A percentile compares a stretch with the other conserved stretches of the same genome.
Conservation (phyloP, 2,329 filamentous ascomycete genomes). For the Plectosphaerella plurivora region DNA sequence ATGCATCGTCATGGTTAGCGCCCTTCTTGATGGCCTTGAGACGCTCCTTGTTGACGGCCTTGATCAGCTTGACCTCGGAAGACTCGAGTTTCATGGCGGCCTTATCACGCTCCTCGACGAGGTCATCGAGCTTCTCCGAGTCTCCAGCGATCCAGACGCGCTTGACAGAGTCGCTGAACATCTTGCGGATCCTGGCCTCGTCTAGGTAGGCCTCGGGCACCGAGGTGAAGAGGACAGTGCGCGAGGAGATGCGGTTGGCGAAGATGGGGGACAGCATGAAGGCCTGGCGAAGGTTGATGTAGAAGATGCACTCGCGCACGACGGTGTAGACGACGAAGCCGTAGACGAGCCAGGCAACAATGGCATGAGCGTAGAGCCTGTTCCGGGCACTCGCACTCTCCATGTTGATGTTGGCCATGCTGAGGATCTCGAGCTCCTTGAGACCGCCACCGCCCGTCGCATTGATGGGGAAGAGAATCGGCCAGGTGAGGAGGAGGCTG, state of each 20-base stretch:
- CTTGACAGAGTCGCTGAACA: constrained; percentile 79
- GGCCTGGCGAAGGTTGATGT: constrained; percentile 87
- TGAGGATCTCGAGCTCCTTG: constrained; percentile 69
- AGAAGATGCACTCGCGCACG: constrained; percentile 83
- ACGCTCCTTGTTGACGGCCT: constrained; percentile 68
- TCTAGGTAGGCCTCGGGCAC: constrained; percentile 77
- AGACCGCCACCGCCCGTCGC: constrained; percentile 68
- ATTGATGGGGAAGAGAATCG: constrained; percentile 81
- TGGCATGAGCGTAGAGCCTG: constrained; percentile 77
- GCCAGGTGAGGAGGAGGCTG: constrained; percentile 81
- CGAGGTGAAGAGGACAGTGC: constrained; percentile 84
- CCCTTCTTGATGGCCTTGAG: constrained; percentile 63
- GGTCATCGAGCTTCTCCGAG: constrained; percentile 69
- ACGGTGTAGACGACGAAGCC: constrained; percentile 86
- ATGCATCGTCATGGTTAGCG: constrained; percentile 32
- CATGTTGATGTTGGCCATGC: constrained; percentile 70
- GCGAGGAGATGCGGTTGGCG: constrained; percentile 79
- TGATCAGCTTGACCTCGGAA: constrained; percentile 83
- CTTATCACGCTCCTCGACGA: constrained; percentile 77
- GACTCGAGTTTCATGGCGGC: constrained; percentile 77
- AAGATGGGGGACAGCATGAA: constrained; percentile 84
- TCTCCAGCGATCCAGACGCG: constrained; percentile 81
- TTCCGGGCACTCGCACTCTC: constrained; percentile 45
- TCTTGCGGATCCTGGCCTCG: constrained; percentile 68
- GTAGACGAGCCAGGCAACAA: constrained; percentile 78